Evolutionary conservation across 176 grass and related monocot genomes (phyloP).

Genomic region (Otatea glauca): DNA sequence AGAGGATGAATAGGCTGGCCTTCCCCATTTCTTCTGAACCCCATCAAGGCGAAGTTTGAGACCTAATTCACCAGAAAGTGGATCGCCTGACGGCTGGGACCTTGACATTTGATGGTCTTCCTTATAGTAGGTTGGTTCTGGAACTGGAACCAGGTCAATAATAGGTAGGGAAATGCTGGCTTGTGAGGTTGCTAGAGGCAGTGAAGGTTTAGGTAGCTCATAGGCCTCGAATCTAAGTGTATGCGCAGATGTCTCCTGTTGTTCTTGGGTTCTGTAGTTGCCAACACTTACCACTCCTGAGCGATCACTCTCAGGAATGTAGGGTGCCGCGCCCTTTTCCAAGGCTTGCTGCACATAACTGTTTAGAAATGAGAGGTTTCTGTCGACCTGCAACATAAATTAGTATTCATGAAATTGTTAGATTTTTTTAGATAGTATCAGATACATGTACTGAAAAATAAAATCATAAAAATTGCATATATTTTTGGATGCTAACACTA

Average conservation of each 20-base stretch:
- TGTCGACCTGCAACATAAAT: conserved; percentile 72
- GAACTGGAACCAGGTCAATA: conserved; percentile 77
- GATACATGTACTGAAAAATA: conserved; percentile 26
- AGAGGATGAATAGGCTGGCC: conserved; percentile 77
- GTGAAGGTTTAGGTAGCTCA: conserved; percentile 81
- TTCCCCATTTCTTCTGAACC: conserved; percentile 98
- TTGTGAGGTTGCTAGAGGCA: conserved; percentile 54
- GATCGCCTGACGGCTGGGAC: conserved; percentile 49
- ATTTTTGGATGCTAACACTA: conserved; percentile 32
- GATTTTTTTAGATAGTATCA: neutral
- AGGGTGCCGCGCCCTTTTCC: conserved; percentile 83
- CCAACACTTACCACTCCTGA: conserved; percentile 62
- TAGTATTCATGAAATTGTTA: conserved; percentile 14
- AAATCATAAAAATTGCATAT: neutral
- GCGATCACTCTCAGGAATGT: conserved; percentile 81
- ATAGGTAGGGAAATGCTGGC: conserved; percentile 38
- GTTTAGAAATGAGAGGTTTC: conserved; percentile 75
- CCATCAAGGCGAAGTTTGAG: conserved; percentile 85
- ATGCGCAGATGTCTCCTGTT: conserved; percentile 74
- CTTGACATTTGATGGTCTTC: conserved; percentile 66
- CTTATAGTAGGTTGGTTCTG: conserved; percentile 68
- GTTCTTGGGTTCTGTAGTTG: conserved; percentile 71
- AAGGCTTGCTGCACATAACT: conserved; percentile 84
- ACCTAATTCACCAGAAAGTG: conserved; percentile 70
- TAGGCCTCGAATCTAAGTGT: conserved; percentile 95